Conservation (phyloP, 306 rosid genomes). For the Abrus precatorius region DNA sequence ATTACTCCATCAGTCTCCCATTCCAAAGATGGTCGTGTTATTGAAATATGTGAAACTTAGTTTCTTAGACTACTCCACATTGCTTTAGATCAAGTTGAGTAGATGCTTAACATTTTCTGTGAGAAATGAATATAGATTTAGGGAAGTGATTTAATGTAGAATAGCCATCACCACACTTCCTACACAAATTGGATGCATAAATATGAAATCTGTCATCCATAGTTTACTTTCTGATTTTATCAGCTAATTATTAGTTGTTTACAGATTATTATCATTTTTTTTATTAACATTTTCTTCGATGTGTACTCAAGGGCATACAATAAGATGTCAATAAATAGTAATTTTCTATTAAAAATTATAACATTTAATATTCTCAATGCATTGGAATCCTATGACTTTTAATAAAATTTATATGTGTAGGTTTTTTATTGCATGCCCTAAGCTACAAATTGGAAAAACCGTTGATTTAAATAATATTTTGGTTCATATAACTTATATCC, state of each 20-base stretch:
- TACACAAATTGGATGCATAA: constrained; percentile 19
- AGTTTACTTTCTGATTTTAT: constrained; percentile 25
- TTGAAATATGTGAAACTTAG: constrained; percentile 35
- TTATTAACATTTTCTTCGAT: background rate
- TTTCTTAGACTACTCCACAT: constrained; percentile 9
- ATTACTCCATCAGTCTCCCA: constrained; percentile 36
- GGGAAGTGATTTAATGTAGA: constrained; percentile 13
- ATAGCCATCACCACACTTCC: constrained; percentile 4
- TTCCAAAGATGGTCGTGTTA: constrained; percentile 11
- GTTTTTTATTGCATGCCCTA: too few relatives aligned
- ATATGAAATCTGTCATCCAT: constrained; percentile 1
- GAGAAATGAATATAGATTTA: constrained; percentile 28
- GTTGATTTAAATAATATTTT: background rate
- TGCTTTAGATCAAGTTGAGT: constrained; percentile 20
- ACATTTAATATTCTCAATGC: too few relatives aligned
- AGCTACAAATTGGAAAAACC: too few relatives aligned
- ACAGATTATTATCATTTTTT: constrained; percentile 6
- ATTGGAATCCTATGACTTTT: too few relatives aligned
- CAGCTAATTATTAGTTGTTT: constrained; percentile 23
- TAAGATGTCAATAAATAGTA: too few relatives aligned
- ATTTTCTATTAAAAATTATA: too few relatives aligned
- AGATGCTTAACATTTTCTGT: constrained; percentile 39
- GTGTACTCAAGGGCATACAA: too few relatives aligned
- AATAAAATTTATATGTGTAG: too few relatives aligned
- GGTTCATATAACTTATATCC: background rate